Evolutionary conservation across 202 grass and related monocot species (phyloP).

Genomic region (Schoenoplectus tabernaemontani): DNA sequence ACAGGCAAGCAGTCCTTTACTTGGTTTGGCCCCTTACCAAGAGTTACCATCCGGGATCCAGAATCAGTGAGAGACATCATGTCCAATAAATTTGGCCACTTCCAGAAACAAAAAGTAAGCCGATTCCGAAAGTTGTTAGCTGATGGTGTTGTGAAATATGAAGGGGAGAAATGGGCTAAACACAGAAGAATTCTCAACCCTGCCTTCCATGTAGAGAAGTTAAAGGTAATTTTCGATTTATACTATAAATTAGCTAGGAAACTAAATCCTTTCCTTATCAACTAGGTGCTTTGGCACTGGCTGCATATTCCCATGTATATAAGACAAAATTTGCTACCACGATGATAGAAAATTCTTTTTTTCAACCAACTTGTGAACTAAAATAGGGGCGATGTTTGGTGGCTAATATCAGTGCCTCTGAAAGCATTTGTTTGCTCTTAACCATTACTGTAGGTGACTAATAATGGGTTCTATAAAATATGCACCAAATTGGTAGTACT

Average conservation of each 20-base stretch:
- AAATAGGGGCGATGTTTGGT: not conserved
- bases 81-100: constrained; percentile 50
- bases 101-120: constrained; percentile 25
- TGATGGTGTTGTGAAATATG: constrained; percentile 32
- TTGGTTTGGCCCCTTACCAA: constrained; percentile 51
- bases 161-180: constrained; percentile 73
- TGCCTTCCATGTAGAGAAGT: constrained; percentile 67
- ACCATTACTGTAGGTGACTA: not conserved
- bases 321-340: no score
- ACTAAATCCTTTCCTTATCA: no score
- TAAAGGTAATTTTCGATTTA: constrained; percentile 63
- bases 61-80: constrained; percentile 51
- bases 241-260: no score
- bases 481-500: not conserved
- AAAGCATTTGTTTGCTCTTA: not conserved
- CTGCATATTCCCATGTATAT: no score
- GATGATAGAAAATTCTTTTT: no score
- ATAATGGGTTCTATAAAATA: no score
- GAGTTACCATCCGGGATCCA: constrained; percentile 43
- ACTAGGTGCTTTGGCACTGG: no score
- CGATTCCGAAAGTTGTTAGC: constrained; percentile 16
- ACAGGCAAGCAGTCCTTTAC: constrained; percentile 47
- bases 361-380: no score
- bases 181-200: constrained; percentile 78
- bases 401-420: not conserved